These are phyloP conservation scores for Pseudozyma flocculosa DNA, from an alignment of 1,284 basidiomycete genomes.

Conservation along the genomic window DNA sequence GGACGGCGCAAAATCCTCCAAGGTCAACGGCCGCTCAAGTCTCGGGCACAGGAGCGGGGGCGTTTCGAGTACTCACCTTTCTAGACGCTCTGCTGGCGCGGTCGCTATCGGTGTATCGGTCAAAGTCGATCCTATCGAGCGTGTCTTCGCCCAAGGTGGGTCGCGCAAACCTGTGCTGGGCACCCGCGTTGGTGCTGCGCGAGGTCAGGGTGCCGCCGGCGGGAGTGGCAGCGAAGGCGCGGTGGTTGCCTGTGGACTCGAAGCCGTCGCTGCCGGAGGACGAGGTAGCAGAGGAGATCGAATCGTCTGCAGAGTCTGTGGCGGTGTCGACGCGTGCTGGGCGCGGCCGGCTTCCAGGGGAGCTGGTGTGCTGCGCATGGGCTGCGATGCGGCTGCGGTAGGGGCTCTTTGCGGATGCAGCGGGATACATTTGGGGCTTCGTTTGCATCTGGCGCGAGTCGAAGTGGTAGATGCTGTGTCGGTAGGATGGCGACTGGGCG, in stretches of 20 bases:
- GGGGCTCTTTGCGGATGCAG: background rate
- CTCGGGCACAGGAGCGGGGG: no score
- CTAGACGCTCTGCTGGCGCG: conserved; percentile 4
- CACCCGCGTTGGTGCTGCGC: conserved; percentile 10
- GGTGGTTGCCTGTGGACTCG: conserved; percentile 39
- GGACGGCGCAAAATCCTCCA: no score
- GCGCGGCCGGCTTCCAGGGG: conserved; percentile 5
- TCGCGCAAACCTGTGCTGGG: background rate
- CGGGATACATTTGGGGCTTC: no score
- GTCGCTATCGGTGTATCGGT: conserved; percentile 25
- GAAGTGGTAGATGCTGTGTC: background rate
- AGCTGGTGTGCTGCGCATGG: background rate
- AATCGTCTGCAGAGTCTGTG: conserved; percentile 21
- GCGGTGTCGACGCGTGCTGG: conserved; percentile 30
- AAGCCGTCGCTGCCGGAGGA: conserved; percentile 14
- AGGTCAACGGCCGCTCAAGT: no score
- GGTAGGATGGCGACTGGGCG: background rate
- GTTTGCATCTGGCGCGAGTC: no score
- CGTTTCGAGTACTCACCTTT: background rate
- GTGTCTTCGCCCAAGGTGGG: conserved; percentile 31
- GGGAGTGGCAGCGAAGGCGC: conserved; percentile 30
- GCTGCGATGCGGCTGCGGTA: conserved; percentile 1
- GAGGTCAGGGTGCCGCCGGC: conserved; percentile 19
- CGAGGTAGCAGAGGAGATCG: background rate
- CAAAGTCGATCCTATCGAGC: conserved; percentile 32